Evolutionary conservation across 176 grass and related monocot species (phyloP).

Genomic region (Melocanna baccifera): DNA sequence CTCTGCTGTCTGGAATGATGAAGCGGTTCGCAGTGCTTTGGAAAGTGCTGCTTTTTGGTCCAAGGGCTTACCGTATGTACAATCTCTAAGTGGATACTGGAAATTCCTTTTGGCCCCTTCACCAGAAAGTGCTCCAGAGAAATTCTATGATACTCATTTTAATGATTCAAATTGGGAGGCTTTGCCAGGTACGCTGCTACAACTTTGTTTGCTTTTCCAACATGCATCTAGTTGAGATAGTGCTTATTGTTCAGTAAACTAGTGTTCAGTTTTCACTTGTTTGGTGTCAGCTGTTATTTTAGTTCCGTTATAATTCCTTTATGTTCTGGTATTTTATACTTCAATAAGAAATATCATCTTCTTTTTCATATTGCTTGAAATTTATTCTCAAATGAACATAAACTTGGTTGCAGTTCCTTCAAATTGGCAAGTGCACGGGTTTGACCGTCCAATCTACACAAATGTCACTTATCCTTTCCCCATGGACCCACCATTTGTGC

Average conservation of each 20-base stretch:
- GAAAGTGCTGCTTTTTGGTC: conserved; percentile 73
- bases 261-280: not conserved
- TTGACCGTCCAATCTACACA: conserved; percentile 84
- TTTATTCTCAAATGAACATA: not conserved
- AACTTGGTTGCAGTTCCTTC: conserved; percentile 70
- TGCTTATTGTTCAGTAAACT: not conserved
- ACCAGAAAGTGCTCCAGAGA: conserved; percentile 58
- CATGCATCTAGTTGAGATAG: not conserved
- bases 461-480: conserved; percentile 78
- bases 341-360: not conserved
- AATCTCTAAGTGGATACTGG: conserved; percentile 82
- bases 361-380: not conserved
- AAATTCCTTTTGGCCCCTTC: conserved; percentile 70
- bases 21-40: conserved; percentile 51
- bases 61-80: conserved; percentile 65
- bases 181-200: conserved; percentile 59
- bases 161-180: conserved; percentile 73
- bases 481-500: conserved; percentile 80
- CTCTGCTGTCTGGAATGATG: conserved; percentile 70
- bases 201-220: not conserved
- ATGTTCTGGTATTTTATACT: not conserved
- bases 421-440: conserved; percentile 97
- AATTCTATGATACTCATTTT: conserved; percentile 61
- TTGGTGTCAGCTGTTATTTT: not conserved
- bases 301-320: not conserved